Evolutionary conservation across 2,329 filamentous ascomycete genomes (phyloP), one percentile per base, ranked within the genome.

Genomic region (Microdochium paspali): DNA sequence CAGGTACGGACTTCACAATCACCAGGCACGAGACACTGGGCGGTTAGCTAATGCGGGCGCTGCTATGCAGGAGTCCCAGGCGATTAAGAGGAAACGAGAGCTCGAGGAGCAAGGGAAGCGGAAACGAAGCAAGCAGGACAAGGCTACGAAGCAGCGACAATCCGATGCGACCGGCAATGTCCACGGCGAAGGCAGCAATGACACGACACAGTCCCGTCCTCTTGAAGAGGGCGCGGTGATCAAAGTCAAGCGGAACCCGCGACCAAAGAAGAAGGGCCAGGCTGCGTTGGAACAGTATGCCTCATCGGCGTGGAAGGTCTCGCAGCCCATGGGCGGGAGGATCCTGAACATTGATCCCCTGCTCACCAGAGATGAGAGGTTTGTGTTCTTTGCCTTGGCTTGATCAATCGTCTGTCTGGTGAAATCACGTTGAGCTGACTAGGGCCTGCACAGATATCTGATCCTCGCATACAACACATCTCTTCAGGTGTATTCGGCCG

Each of bases 401-500:
- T n/a, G n/a, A n/a, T n/a, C n/a, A n/a, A n/a, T n/a, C n/a, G n/a
- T n/a, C n/a, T n/a, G n/a, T n/a, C n/a, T n/a, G n/a, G n/a, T n/a
- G n/a, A n/a, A n/a, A n/a, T n/a, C n/a, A n/a, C n/a, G n/a, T n/a
- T n/a, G n/a, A n/a, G n/a, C n/a, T n/a, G n/a, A n/a, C n/a, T n/a
- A n/a, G n/a, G n/a, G n/a, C n/a, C n/a, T n/a, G n/a, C 21, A 31
- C 31, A 89, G 87, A 60, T 77, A 84, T 65, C 63, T 96, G 32
- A 82, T 96, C 49, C 64, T 95, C 48, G 79, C 84, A 26, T 87
- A 88, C 58, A 78, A 82, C 50, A 83, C 79, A 24, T 84, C 84
- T 10, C 72, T 96, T 47, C 85, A 90, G 61, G 76, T 95, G 24
- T 95, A 93, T 65, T 86, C 87, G 2, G 80, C 87, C 25, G 72